A percentile compares a stretch with the other conserved stretches of the same genome.
phyloP scores from a whole-genome alignment of 768 basidiomycete genomes.

The Serpula lacrymans region DNA sequence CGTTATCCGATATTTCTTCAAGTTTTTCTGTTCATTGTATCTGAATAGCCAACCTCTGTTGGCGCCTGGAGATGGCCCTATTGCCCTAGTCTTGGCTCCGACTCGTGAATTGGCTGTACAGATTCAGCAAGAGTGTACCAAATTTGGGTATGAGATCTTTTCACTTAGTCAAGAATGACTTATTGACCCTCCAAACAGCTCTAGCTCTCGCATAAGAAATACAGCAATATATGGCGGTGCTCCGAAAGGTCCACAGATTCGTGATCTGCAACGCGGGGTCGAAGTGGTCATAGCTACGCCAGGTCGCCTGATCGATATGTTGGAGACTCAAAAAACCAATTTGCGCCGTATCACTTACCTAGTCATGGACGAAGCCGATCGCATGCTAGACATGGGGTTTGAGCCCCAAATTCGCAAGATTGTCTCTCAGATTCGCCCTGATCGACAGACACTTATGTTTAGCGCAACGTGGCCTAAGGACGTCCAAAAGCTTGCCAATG shows the following conservation, averaged over 20 bases:
- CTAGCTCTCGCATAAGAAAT: slow-evolving; percentile 94
- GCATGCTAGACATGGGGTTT: slow-evolving; percentile 99
- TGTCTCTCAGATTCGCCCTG: slow-evolving; percentile 93
- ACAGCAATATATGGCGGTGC: slow-evolving; percentile 99
- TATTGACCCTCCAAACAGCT: slow-evolving; percentile 34
- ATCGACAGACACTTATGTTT: slow-evolving; percentile 99
- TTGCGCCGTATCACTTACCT: slow-evolving; percentile 94
- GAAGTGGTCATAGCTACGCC: slow-evolving; percentile 99
- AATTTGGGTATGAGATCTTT: slow-evolving; percentile 68
- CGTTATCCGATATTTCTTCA: slow-evolving; percentile 25
- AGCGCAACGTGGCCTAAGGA: slow-evolving; percentile 99
- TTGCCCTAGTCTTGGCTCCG: slow-evolving; percentile 93
- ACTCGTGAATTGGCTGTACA: slow-evolving; percentile 99
- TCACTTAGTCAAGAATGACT: slow-evolving; percentile 3
- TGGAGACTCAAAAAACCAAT: slow-evolving; percentile 95
- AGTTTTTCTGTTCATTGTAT: slow-evolving; percentile 1
- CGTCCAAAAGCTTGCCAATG: slow-evolving; percentile 94
- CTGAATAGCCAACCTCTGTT: slow-evolving; percentile 81
- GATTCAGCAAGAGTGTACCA: slow-evolving; percentile 97
- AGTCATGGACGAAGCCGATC: slow-evolving; percentile 99
- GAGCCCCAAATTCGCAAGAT: slow-evolving; percentile 99
- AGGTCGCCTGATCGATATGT: slow-evolving; percentile 98
- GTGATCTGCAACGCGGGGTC: slow-evolving; percentile 94
- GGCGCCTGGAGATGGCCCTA: slow-evolving; percentile 93
- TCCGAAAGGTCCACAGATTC: slow-evolving; percentile 97